These are phyloP conservation scores for Aspergillus flavus DNA, from an alignment of 2,329 filamentous ascomycete genomes.

Conservation along the genomic window DNA sequence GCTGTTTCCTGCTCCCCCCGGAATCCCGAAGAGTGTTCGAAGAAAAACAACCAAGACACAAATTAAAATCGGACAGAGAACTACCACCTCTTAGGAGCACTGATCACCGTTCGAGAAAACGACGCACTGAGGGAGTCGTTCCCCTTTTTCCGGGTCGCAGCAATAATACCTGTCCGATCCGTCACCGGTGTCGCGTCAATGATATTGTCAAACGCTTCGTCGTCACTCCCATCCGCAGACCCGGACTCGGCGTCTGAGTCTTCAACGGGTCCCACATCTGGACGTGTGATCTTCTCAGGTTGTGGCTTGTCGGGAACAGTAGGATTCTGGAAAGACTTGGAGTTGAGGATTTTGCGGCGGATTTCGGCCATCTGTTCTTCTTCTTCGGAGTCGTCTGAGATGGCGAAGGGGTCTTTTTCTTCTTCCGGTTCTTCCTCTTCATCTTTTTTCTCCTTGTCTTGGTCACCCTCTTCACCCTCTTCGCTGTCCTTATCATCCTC, in stretches of 20 bases:
- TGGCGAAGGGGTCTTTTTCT: conserved; percentile 68
- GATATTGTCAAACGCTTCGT: conserved; percentile 87
- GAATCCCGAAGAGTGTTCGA: neutral
- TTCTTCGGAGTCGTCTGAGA: conserved; percentile 79
- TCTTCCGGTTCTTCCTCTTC: conserved; percentile 47
- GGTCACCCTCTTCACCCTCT: conserved; percentile 49
- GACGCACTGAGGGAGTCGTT: conserved; percentile 53
- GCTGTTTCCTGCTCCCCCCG: neutral
- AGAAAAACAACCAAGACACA: neutral
- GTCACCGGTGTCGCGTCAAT: conserved; percentile 89
- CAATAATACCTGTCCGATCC: conserved; percentile 74
- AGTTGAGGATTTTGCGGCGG: conserved; percentile 83
- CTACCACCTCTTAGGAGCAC: conserved; percentile 52
- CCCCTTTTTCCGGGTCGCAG: conserved; percentile 59
- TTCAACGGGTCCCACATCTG: conserved; percentile 51
- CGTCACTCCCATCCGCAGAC: conserved; percentile 61
- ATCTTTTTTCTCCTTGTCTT: conserved; percentile 49
- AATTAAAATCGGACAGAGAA: neutral
- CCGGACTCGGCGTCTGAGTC: conserved; percentile 72
- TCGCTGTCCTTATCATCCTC: conserved; percentile 56
- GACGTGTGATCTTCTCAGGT: conserved; percentile 65
- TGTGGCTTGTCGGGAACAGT: conserved; percentile 53
- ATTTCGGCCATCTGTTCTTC: conserved; percentile 94
- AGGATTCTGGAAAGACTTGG: conserved; percentile 78
- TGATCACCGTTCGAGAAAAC: conserved; percentile 52